These are phyloP conservation scores for Phlebopus sp. DNA, from an alignment of 1,284 basidiomycete genomes.

Conservation along the genomic window DNA sequence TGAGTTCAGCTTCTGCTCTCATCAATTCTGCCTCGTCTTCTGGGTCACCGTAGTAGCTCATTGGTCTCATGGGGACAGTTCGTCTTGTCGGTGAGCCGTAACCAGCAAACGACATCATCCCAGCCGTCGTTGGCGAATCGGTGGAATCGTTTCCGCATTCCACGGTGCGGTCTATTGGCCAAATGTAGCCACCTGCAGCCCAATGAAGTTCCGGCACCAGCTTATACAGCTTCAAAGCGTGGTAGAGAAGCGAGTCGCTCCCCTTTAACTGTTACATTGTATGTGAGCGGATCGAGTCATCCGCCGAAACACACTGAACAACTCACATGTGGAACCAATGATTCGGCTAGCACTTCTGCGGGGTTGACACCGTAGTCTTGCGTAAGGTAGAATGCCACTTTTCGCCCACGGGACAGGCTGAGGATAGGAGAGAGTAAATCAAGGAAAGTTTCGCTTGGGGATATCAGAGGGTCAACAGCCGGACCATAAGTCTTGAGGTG, in stretches of 20 bases:
- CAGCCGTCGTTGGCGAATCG: conserved; percentile 33
- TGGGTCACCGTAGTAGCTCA: conserved; percentile 40
- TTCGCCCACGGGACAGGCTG: conserved; percentile 65
- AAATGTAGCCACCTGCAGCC: conserved; percentile 77
- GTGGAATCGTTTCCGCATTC: conserved; percentile 53
- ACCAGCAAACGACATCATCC: conserved; percentile 32
- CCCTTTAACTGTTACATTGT: conserved; percentile 59
- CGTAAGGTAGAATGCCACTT: conserved; percentile 67
- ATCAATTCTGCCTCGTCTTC: conserved; percentile 37
- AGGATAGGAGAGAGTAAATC: conserved; percentile 67
- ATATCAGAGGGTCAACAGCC: conserved; percentile 59
- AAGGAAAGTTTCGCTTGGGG: conserved; percentile 69
- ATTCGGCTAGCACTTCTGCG: conserved; percentile 64
- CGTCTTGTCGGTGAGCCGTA: conserved; percentile 32
- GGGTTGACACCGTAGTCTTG: conserved; percentile 75
- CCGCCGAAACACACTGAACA: conserved; percentile 5
- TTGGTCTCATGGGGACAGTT: conserved; percentile 35
- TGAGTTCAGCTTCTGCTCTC: conserved; percentile 37
- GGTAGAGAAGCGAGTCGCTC: conserved; percentile 70
- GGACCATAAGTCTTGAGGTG: conserved; percentile 67
- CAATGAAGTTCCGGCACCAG: conserved; percentile 71
- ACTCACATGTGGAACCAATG: conserved; percentile 66
- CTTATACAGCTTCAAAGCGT: conserved; percentile 73
- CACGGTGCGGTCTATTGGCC: conserved; percentile 69
- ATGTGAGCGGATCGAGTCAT: conserved; percentile 18